phyloP scores from a whole-genome alignment of 257 asterid genomes.

The Rauvolfia tetraphylla region DNA sequence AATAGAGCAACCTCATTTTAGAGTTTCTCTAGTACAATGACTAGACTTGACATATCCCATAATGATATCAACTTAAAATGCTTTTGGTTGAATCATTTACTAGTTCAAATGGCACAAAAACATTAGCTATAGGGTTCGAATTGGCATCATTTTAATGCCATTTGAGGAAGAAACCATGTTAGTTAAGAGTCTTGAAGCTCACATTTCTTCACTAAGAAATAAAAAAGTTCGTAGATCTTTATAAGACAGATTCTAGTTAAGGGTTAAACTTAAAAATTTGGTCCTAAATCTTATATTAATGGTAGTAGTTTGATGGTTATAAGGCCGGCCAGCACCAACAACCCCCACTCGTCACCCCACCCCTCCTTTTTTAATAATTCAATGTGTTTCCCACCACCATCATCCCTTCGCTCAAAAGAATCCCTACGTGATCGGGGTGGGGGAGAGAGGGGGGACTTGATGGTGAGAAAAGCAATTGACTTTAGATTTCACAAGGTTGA shows the following conservation, averaged over 20 bases:
- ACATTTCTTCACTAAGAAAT: conserved; percentile 24
- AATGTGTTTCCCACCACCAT: conserved; percentile 52
- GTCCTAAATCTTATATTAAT: neutral
- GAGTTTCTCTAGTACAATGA: neutral
- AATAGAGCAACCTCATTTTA: neutral
- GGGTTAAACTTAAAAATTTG: neutral
- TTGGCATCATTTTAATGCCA: conserved; percentile 3
- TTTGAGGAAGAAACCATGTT: conserved; percentile 18
- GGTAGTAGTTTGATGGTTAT: neutral
- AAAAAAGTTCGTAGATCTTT: neutral
- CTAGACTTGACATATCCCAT: conserved; percentile 5
- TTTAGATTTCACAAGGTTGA: conserved; percentile 52
- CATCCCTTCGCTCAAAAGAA: conserved; percentile 46
- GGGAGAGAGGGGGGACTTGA: neutral
- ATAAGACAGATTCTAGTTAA: neutral
- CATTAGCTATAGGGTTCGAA: neutral
- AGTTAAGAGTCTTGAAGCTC: conserved; percentile 26
- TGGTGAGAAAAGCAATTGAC: conserved; percentile 40
- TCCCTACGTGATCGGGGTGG: conserved; percentile 28
- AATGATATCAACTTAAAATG: conserved; percentile 12
- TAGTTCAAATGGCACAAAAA: too few relatives aligned
- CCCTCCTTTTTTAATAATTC: conserved; percentile 31
- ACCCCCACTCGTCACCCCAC: conserved; percentile 24
- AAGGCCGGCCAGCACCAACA: conserved; percentile 37
- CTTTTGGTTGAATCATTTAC: conserved; percentile 11